Conservation (phyloP, 148 eudicot genomes). For the Vaccinium macrocarpon region DNA sequence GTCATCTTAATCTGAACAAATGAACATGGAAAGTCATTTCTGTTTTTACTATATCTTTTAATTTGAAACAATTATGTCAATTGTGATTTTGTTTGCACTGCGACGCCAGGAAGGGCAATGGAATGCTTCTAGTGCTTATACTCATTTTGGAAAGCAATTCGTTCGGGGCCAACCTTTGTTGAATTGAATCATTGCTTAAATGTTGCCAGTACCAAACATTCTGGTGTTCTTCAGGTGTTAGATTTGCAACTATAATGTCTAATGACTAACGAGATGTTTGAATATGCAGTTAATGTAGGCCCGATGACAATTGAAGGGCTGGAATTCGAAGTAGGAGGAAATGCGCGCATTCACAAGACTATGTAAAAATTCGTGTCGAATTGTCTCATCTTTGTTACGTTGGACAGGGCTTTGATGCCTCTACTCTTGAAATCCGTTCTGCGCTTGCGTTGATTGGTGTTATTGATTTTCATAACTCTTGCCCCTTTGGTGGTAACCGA, state of each 20-base stretch:
- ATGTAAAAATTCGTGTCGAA: not conserved
- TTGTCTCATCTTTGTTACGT: not conserved
- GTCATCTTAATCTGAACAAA: not conserved
- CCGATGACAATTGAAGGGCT: slow-evolving; percentile 71
- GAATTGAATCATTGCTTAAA: not conserved
- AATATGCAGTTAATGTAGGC: slow-evolving; percentile 79
- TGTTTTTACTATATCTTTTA: not conserved
- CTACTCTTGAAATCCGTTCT: not conserved
- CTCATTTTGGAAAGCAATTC: not conserved
- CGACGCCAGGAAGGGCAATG: not conserved
- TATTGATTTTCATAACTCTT: not conserved
- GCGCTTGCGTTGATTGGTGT: too few relatives aligned
- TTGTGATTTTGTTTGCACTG: not conserved
- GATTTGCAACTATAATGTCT: not conserved
- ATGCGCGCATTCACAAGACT: not conserved
- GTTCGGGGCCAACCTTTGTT: not conserved
- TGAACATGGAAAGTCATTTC: not conserved
- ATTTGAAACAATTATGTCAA: not conserved
- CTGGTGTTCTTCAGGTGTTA: not conserved
- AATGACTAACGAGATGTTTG: not conserved
- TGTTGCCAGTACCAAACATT: not conserved
- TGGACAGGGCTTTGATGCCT: not conserved
- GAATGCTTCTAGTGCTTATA: not conserved
- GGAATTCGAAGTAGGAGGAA: slow-evolving; percentile 49
- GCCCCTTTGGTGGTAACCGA: not conserved